Base-by-base conservation (phyloP, 2,329 filamentous ascomycete genomes). In the Venturia aucupariae region DNA sequence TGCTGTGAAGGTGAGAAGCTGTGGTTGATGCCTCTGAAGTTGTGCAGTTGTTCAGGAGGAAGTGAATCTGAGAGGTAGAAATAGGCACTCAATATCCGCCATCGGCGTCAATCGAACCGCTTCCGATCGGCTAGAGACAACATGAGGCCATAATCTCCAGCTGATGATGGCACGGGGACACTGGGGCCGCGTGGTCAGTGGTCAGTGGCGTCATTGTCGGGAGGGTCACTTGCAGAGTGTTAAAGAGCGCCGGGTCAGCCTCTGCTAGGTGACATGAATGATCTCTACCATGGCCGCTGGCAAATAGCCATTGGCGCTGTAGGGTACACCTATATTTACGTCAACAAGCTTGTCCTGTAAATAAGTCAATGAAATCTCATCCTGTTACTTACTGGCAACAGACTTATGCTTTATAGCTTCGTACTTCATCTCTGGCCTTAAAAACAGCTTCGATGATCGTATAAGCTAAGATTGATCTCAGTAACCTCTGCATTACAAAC, bases 361-460 rank as follows among this genome's bases (percentile, higher is more conserved):
- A 10, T 10, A 10, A 35, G 32, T 38, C 35, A 38, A 38, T 38
- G 35, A 38, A 11, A 6, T 38, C 35, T 11, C 11, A 38, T 38
- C 35, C 11, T 38, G 35, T 11, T 38, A 11, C 5, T 38, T 38
- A 7, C 1, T 3, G 2, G 35, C 35, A 38, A n/a, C n/a, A n/a
- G n/a, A n/a, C 22, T 32, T 19, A 17, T 54, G 27, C 48, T 54
- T 11, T 30, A 54, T 8, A 22, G 44, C 44, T 46, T 42, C 44
- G 44, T 5, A 22, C 44, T 48, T 27, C 4, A n/a, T 24, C 22
- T 10, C 19, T 38, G 15, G 22, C 27, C 6, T 41, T 60, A 3
- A 38, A 42, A n/a, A 62, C 42, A 5, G 61, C 61, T 51, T 62
- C 61, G 44, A 62, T 54, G 41, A 62, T 27, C 19, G 61, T 51